Conservation (phyloP, 257 asterid species). For the Scutellaria galericulata region DNA sequence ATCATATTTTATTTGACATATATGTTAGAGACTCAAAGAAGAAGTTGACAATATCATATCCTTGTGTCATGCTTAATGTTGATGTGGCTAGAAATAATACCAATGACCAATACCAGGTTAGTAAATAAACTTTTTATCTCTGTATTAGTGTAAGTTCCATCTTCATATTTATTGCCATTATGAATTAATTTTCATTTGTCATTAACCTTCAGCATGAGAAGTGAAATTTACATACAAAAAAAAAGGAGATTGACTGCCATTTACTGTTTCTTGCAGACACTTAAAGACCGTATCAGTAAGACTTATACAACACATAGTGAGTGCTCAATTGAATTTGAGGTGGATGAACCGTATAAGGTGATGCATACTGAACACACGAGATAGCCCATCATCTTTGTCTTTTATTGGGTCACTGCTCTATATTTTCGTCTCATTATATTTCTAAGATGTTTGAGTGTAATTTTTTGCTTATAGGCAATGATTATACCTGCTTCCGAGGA, state of each 20-base stretch:
- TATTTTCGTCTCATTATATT: conserved; percentile 38
- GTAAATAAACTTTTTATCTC: conserved; percentile 32
- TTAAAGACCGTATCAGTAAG: conserved; percentile 72
- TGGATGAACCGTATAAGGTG: conserved; percentile 99
- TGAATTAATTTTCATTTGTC: conserved; percentile 33
- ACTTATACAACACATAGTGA: conserved; percentile 86
- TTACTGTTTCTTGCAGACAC: conserved; percentile 67
- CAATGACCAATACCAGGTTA: conserved; percentile 96
- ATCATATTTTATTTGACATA: conserved; percentile 39
- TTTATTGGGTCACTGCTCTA: conserved; percentile 31
- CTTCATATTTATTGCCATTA: conserved; percentile 21
- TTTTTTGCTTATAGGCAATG: conserved; percentile 72
- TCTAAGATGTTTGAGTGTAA: conserved; percentile 6
- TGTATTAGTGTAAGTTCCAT: conserved; percentile 14
- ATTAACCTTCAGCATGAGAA: conserved; percentile 30
- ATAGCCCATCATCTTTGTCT: conserved; percentile 29
- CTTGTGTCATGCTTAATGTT: conserved; percentile 98
- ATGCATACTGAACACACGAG: conserved; percentile 39
- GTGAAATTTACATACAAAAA: conserved; percentile 5
- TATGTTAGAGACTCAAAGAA: conserved; percentile 71
- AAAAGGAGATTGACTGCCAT: conserved; percentile 31
- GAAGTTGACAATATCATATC: conserved; percentile 94
- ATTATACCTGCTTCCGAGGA: conserved; percentile 98
- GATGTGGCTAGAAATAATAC: conserved; percentile 98
- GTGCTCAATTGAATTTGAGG: conserved; percentile 98